Base-by-base conservation (phyloP, 768 basidiomycete species). In the Goffeauzyma gilvescens region DNA sequence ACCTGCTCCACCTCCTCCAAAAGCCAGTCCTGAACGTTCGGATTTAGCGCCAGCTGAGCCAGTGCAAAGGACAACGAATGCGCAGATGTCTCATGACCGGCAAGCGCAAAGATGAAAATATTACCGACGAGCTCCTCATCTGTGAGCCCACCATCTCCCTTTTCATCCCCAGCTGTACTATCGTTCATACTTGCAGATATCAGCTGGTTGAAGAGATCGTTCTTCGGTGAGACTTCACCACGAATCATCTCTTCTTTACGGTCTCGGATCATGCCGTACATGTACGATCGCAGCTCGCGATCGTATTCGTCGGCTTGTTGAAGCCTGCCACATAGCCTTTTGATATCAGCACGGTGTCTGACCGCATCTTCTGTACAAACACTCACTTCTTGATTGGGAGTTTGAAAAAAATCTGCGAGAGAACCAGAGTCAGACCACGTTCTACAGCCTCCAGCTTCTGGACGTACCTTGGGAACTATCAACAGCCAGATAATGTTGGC, bases 81-180 rank as follows among this genome's bases (percentile, higher is more conserved):
- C 9, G 51, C 54, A 2, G 54, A 48, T 6, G 60, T 62, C 32
- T 58, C 59, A 30, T 57, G 58, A 14, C 58, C 58, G 9, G 58
- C 58, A 4, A 49, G 27, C 8, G 47, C 47, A 31, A 42, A 43
- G 42, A 49, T 49, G 32, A 43, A 49, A 15, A 31, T 41, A 22
- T 49, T 49, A 14, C 52, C 55, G 8, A 55, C 44, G n/a, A 54
- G 45, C 38, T 60, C 55, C 12, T 51, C 45, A 22, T 50, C 50
- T 6, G 40, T 55, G 42, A 57, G 38, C 1, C 54, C 58, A 4
- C 44, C 49, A 6, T 31, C 30, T 12, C 38, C 45, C 13, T 47
- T 24, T 15, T 21, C 25, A 45, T 22, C 41, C 24, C 46, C 10
- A 20, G 26, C 45, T 39, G 42, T 12, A 28, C 32, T 32, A 41